phyloP scores from a whole-genome alignment of 116 monocot genomes.

The Dioscorea cayenensis region DNA sequence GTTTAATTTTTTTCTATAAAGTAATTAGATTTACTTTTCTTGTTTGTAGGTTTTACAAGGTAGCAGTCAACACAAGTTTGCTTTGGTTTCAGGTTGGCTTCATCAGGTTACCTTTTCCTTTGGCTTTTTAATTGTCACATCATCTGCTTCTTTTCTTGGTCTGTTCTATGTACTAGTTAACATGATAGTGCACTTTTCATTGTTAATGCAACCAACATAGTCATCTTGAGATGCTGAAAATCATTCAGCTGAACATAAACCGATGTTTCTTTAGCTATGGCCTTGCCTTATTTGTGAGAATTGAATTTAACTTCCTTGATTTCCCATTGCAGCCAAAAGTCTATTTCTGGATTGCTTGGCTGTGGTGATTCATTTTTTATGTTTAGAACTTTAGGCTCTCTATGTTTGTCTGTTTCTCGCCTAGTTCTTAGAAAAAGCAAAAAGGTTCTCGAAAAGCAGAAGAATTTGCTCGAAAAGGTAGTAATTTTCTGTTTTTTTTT shows the following conservation, averaged over 20 bases:
- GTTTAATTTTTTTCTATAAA: no score
- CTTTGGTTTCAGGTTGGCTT: slow-evolving; percentile 99
- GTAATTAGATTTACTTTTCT: no score
- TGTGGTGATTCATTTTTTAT: background rate
- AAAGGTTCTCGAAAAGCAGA: slow-evolving; percentile 42
- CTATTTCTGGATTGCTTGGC: background rate
- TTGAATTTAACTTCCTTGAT: background rate
- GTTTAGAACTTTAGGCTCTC: background rate
- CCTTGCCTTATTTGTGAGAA: background rate
- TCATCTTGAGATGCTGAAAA: background rate
- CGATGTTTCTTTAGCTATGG: background rate
- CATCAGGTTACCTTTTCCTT: slow-evolving; percentile 35
- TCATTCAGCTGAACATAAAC: background rate
- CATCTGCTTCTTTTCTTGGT: slow-evolving; percentile 13
- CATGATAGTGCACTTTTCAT: no score
- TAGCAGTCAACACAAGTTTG: slow-evolving; percentile 52
- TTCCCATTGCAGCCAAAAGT: no score
- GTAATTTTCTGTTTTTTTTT: background rate
- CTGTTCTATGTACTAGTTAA: slow-evolving; percentile 4
- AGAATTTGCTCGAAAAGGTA: slow-evolving; percentile 51
- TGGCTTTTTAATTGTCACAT: background rate
- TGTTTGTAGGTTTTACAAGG: slow-evolving; percentile 81
- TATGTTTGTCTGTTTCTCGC: background rate
- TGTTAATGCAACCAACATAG: background rate
- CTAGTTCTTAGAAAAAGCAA: slow-evolving; percentile 32